Evolutionary conservation across 768 basidiomycete genomes (phyloP), one percentile per base, ranked within the genome.

Genomic region (Kwoniella bestiolae): DNA sequence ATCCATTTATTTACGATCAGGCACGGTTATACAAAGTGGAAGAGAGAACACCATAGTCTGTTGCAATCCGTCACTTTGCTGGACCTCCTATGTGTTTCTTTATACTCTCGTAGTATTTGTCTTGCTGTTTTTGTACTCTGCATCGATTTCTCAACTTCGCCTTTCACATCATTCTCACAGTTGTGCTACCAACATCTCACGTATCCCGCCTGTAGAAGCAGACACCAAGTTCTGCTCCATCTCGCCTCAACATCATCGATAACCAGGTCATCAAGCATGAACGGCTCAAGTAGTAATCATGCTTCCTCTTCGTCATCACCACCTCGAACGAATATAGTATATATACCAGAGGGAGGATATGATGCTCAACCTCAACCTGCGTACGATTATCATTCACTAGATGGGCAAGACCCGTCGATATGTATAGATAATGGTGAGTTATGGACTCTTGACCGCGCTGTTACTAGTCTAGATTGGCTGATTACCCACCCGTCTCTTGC

Each of bases 391-490:
- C 58, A 56, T 26, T 73, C 71, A 2, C 46, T 77, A 18, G 63
- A 61, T 12, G 49, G 47, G 1, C 28, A 51, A 26, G 76, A 77
- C 51, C 71, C 72, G 16, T 63, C 68, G 8, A 76, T 78, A 8
- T 78, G 77, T 35, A 78, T 78, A 5, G 77, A 78, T 56, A 74
- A 72, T 71, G 77, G 77, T 74, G 35, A 63, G 69, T 55, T 21
- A 9, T 12, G 7, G 23, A 31, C 29, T 32, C 25, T 16, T 23
- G 2, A 11, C 18, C 25, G 4, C 3, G 32, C 14, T 25, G 21
- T 18, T 21, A 2, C 6, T 21, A 21, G 46, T 2, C n/a, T 34
- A 16, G 16, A 29, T 14, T 11, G 32, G 34, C n/a, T 41, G 53
- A 52, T 3, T 3, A 7, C 14, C 1, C 3, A n/a, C 34, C 51